Base-by-base conservation (phyloP, 768 basidiomycete species). In the Rhodocollybia butyracea region DNA sequence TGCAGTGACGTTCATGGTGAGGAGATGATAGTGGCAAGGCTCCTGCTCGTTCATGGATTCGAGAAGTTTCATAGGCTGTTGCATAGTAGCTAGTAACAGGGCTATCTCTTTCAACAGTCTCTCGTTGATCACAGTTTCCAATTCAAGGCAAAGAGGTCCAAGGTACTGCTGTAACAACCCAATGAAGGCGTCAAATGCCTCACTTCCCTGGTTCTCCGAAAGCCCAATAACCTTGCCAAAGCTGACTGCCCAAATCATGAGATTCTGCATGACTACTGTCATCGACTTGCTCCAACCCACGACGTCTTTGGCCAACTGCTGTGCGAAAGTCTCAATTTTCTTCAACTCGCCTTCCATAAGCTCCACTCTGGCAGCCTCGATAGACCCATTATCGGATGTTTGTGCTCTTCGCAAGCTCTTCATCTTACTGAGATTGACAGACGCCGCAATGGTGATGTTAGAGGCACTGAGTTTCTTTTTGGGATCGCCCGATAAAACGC, bases 121-220 rank as follows among this genome's bases (percentile, higher is more conserved):
- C 38, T 79, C 75, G 46, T 76, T 79, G 32, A 90, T 73, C 12
- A 77, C 72, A 2, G 65, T 70, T 36, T 87, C 83, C 47, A 89
- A 73, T 22, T 78, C 76, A 10, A 73, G 65, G 53, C 77, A 77
- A 13, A 86, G 74, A 0, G 80, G 77, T 21, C 81, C 68, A 26
- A 91, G 75, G 26, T 76, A 71, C 34, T 75, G 69, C 40, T 80
- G 76, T 24, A 34, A 89, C 73, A n/a, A 86, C 76, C 7, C 65
- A 19, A 86, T 67, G 64, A 91, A 89, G 10, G 88, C 86, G 56
- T 88, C 82, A 61, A 87, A 89, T 1, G 88, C 86, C 65, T 89
- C 88, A 34, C 74, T 75, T 24, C 67, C 63, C 24, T 70, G 59
- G 50, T 77, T 76, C 15, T 73, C 59, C 11, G 77, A 71, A 56